Base-by-base conservation (phyloP, 345 rosid genomes). In the Rhodomyrtus tomentosa region DNA sequence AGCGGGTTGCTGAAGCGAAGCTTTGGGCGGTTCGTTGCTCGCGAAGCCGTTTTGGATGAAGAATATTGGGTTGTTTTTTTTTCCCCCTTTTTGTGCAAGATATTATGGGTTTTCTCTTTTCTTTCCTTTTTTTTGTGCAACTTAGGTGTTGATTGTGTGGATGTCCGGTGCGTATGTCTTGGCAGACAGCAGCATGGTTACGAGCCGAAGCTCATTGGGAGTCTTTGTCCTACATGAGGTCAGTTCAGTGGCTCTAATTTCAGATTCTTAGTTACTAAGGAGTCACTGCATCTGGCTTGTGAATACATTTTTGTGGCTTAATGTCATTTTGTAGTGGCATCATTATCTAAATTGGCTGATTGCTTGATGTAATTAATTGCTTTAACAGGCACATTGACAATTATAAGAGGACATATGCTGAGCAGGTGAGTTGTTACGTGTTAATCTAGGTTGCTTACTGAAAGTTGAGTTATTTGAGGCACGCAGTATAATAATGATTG, bases 151-250 rank as follows among this genome's bases (percentile, higher is more conserved):
- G 55, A 16, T 32, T 36, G 29, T 9, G n/a, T n/a, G n/a, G n/a
- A n/a, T n/a, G 32, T 76, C 4, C 29, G 36, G 36, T 82, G 82
- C 50, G 76, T 15, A 76, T 74, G 21, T 48, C 32, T 40, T 73
- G 82, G 86, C 82, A 87, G 88, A 84, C 88, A 24, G 88, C 88
- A 15, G 86, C 88, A 53, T 87, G 88, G 88, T 74, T 87, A 45
- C 88, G 88, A 81, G 88, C 88, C 14, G 88, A 87, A 84, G 84
- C 86, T 84, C 84, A 84, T 21, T 81, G 82, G 88, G 88, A 87
- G 86, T 52, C 83, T 51, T 24, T 54, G 8, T 81, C 88, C 68
- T 81, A 83, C 76, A 79, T 58, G 83, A 87, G 88, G 88, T 84
- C 45, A 48, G 85, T 56, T 82, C 38, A 54, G 84, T 50, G 53